Conservation (phyloP, 305 asterid genomes). For the Fraxinus paxiana region DNA sequence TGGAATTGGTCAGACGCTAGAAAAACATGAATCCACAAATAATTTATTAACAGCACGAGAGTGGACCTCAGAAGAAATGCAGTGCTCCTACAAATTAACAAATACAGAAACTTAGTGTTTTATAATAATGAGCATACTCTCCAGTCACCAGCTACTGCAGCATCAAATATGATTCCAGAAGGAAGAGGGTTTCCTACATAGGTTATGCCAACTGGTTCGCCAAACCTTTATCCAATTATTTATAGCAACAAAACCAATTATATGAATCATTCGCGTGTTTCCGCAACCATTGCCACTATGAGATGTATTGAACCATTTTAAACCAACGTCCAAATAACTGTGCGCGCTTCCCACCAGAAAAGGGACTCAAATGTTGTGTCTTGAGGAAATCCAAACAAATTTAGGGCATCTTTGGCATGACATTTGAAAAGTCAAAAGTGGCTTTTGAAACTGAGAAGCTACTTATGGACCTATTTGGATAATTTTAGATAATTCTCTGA, state of each 20-base stretch:
- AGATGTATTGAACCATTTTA: conserved; percentile 3
- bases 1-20: background rate
- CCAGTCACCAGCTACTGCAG: background rate
- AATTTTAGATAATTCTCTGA: background rate
- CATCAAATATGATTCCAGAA: background rate
- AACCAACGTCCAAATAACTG: background rate
- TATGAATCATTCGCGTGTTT: background rate
- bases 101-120: background rate
- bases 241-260: background rate
- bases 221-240: background rate
- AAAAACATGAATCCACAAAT: background rate
- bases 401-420: background rate
- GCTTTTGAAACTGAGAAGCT: background rate
- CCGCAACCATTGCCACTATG: background rate
- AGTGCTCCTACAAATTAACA: background rate
- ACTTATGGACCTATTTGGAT: background rate
- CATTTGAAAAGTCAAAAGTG: background rate
- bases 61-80: background rate
- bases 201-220: background rate
- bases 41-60: background rate
- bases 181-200: background rate
- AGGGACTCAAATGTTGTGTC: background rate
- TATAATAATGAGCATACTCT: background rate
- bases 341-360: background rate
- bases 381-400: background rate